Base-by-base conservation (phyloP, 2,329 filamentous ascomycete species). In the Pleurostoma richardsiae region DNA sequence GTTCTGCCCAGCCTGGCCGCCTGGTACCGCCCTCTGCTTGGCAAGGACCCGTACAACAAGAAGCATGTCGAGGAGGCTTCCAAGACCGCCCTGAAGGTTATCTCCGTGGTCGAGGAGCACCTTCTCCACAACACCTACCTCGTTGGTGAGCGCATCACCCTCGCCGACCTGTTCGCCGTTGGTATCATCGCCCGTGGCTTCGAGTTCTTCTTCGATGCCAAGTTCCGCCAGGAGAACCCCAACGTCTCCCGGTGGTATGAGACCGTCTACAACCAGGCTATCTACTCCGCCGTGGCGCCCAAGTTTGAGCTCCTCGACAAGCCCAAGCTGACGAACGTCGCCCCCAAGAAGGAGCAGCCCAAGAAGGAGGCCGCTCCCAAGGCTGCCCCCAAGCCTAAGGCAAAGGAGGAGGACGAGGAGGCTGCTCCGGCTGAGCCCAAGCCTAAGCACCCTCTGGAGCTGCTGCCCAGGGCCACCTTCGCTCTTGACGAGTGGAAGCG, bases 401-500 rank as follows among this genome's bases (percentile, higher is more conserved):
- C 73, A 39, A 73, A 74, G 50, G 69, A 62, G 41, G 68, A 69
- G 49, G 72, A 69, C 29, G 73, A 77, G 49, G 83, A 85, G 47
- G 54, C 52, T 39, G 50, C 62, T 43, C 56, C 63, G 8, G 63
- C 77, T 49, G 80, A 83, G 53, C 88, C 90, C 65, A 97, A 96
- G 85, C 73, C 91, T 67, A 99, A 97, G 87, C 94, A 99, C 80
- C 91, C 94, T 59, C 80, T 95, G 56, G 92, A 96, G 71, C 70
- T 82, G 57, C 87, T 97, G 47, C 83, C 85, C 63, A 86, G 85
- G 68, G 76, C 94, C 52, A 83, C 85, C 49, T 81, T 96, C 65
- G 79, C 86, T 59, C 81, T 99, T 48, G 94, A 99, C 67, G 94
- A 99, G 76, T 96, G 86, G 88, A 99, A 99, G 87, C 90, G 94